Evolutionary conservation across 2,329 filamentous ascomycete genomes (phyloP), one percentile per base, ranked within the genome.

Genomic region (Pseudocercospora pini-densiflorae): DNA sequence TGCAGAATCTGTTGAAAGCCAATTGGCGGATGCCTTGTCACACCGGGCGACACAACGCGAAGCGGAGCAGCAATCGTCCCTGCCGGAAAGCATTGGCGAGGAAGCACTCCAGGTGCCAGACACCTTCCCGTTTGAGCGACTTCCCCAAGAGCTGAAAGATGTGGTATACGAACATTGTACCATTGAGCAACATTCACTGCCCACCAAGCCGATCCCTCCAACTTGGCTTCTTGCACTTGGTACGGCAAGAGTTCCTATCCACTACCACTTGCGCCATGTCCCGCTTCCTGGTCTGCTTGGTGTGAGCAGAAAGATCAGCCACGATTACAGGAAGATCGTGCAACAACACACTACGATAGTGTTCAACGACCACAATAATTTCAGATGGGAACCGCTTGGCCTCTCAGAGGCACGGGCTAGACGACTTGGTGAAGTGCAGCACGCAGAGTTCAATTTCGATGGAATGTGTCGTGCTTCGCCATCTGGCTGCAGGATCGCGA

Each of bases 391-490:
- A 23, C 55, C 55, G 3, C 23, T 58, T 16, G 12, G 8, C 1
- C 29, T 58, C 16, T 43, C 55, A 2, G 14, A 14, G 4, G 14
- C 10, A 21, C 19, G 14, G 1, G 29, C 5, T 31, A 12, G 33
- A 23, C 55, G 21, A 23, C 29, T 58, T 23, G 5, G 23, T 7
- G 21, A 43, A 9, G 23, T 58, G 5, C 19, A 16, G 31, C 55
- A 58, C 31, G 55, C 55, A 19, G 33, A 36, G n/a, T 58, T 58
- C 31, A 31, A 58, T 8, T 58, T 58, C 24, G 29, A 58, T 19
- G 55, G 55, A n/a, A 40, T 58, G 55, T 58, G 55, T 19, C 29
- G 33, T 14, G 33, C 27, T 31, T n/a, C 16, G 5, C 23, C 16
- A 0, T 9, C 23, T 55, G 51, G 51, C 23, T 58, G 55, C 55